Base-by-base conservation (phyloP, 345 rosid genomes). In the Limnanthes douglasii region DNA sequence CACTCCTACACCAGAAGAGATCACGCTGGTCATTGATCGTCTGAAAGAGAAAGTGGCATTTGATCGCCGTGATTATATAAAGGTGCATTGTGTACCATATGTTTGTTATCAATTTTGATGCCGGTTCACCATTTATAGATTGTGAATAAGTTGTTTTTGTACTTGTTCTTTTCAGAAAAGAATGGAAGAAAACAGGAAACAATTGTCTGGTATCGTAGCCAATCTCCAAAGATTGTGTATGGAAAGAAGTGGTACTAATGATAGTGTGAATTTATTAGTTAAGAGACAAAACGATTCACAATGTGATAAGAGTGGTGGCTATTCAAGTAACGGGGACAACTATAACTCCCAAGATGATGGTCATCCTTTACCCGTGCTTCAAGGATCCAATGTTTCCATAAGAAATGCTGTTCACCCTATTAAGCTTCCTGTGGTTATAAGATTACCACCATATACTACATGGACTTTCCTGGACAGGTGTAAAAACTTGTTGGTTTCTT, bases 381-480 rank as follows among this genome's bases (percentile, higher is more conserved):
- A 64, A 54, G 97, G 97, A 41, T 71, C 88, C 11, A 68, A 75
- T 64, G 68, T 75, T 51, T 72, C 88, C 3, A 71, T 73, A 22
- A 85, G 78, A 53, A 74, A 67, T 62, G 64, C 79, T 32, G 66
- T 80, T 47, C 73, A 83, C 18, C 83, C 92, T 3, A 56, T 78
- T 51, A 90, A 80, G 50, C 75, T 90, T 22, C 54, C 75, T 14
- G 99, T 77, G 37, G 51, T 69, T 34, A 90, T 72, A 67, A 78
- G 73, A 48, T 53, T 90, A 51, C 78, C 96, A 8, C 93, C 96
- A 34, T 90, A 90, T 68, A 90, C 99, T 17, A 80, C 96, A 5
- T 90, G 96, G 96, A 62, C 80, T 26, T 90, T 90, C 56, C 65
- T 90, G 54, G 96, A 90, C 56, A 90, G 96, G 99, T 81, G 43